Evolutionary conservation across 129 eudicot genomes (phyloP), one percentile per base, ranked within the genome.

Genomic region (Flaveria robusta): DNA sequence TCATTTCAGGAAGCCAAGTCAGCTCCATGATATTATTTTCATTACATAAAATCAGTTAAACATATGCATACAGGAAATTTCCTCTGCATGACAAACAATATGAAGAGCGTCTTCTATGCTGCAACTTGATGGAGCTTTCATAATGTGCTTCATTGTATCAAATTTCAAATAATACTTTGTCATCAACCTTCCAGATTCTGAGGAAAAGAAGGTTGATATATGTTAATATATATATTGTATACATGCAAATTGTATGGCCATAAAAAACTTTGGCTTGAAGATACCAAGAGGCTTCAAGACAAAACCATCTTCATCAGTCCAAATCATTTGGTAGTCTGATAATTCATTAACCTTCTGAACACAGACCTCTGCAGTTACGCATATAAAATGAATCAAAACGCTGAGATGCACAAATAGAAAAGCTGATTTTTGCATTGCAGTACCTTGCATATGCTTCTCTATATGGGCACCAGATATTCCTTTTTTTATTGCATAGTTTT

Each of bases 131-230:
- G 90, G 91, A 37, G 99, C 89, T 79, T 86, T 87, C 89, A 95
- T 86, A 55, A 95, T 95, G 86, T 89, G 85, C 74, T 91, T 95
- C 99, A 95, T 91, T 47, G 99, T 95, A 75, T 88, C 84, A 69
- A 95, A 91, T 87, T 91, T 95, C 81, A 95, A 86, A 81, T 95
- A 95, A 81, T 89, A 95, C 85, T 95, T 95, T 46, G 97, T 95
- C 99, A 95, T 91, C 96, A 95, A 80, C 49, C 81, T 86, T 77
- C 96, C 99, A 75, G 99, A 93, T 83, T 95, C 99, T 95, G 92
- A 24, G 60, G 34, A 77, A 62, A 74, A 78, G 50, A 71, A 56
- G 11, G 59, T 70, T 66, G 22, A 56, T 58, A 76, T 52, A 52
- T 49, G 51, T 26, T 71, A 16, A 56, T 70, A 49, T 66, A 5